A percentile compares a stretch with the other conserved stretches of the same genome.
Conservation (phyloP, 306 rosid genomes). For the Dryas drummondii region DNA sequence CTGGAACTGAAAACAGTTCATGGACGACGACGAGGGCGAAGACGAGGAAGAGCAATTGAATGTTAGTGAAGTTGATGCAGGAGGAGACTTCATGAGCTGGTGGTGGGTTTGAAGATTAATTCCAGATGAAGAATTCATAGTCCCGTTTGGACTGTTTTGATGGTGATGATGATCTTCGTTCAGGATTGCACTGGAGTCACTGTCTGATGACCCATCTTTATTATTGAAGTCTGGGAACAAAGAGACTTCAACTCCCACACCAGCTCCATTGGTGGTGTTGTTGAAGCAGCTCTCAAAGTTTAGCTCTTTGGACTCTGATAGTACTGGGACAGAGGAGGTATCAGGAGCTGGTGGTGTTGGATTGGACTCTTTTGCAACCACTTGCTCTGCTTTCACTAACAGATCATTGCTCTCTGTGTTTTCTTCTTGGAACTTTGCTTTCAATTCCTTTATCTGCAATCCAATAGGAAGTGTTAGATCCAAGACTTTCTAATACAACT, state of each 20-base stretch:
- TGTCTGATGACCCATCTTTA: slow-evolving; percentile 83
- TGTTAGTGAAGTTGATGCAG: slow-evolving; percentile 37
- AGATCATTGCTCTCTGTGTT: slow-evolving; percentile 47
- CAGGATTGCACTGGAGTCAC: slow-evolving; percentile 86
- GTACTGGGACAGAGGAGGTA: slow-evolving; percentile 29
- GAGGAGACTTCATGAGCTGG: slow-evolving; percentile 40
- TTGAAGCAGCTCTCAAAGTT: slow-evolving; percentile 46
- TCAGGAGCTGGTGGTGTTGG: slow-evolving; percentile 34
- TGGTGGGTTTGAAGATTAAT: slow-evolving; percentile 40
- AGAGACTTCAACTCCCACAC: slow-evolving; percentile 29
- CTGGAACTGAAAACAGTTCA: slow-evolving; percentile 62
- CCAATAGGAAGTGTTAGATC: background rate
- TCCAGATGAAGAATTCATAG: slow-evolving; percentile 47
- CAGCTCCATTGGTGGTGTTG: slow-evolving; percentile 17
- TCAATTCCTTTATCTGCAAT: slow-evolving; percentile 75
- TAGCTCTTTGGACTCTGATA: slow-evolving; percentile 42
- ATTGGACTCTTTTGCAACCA: slow-evolving; percentile 34
- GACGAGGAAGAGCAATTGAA: slow-evolving; percentile 46
- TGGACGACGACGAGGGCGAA: slow-evolving; percentile 33
- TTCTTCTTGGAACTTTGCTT: slow-evolving; percentile 53
- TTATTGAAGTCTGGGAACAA: slow-evolving; percentile 47
- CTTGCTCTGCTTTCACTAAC: slow-evolving; percentile 64
- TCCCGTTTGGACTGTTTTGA: slow-evolving; percentile 50
- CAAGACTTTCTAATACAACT: background rate
- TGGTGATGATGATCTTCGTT: slow-evolving; percentile 48